phyloP scores from a whole-genome alignment of 106 monocot genomes.

The Vanilla planifolia region DNA sequence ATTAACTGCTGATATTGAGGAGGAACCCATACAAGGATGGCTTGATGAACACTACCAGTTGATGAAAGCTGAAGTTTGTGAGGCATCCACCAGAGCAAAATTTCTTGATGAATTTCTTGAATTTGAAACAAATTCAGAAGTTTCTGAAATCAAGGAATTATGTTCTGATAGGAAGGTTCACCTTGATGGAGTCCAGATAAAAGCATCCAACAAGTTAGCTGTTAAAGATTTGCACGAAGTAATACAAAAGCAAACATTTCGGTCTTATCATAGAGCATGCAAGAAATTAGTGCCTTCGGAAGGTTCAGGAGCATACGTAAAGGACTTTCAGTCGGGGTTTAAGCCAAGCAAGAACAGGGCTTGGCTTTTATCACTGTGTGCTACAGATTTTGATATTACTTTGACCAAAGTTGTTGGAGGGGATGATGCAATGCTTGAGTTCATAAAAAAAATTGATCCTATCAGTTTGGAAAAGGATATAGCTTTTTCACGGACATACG shows the following conservation, averaged over 20 bases:
- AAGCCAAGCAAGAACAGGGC: conserved; percentile 58
- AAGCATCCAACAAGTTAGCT: conserved; percentile 25
- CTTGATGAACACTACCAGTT: conserved; percentile 93
- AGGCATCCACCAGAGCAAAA: conserved; percentile 48
- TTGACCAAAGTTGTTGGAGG: conserved; percentile 73
- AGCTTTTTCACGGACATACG: conserved; percentile 86
- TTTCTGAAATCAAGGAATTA: conserved; percentile 21
- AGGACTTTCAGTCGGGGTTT: conserved; percentile 90
- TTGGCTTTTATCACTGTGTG: conserved; percentile 69
- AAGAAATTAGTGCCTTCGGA: conserved; percentile 51
- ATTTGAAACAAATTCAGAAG: conserved; percentile 16
- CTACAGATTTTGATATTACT: conserved; percentile 73
- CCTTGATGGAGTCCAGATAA: conserved; percentile 51
- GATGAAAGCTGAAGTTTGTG: conserved; percentile 79
- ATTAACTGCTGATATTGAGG: conserved; percentile 82
- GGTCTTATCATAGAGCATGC: conserved; percentile 76
- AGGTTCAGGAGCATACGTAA: conserved; percentile 79
- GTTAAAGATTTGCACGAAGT: conserved; percentile 57
- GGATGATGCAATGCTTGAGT: conserved; percentile 82
- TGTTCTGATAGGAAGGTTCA: conserved; percentile 36
- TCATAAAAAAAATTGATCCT: conserved; percentile 72
- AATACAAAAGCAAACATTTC: conserved; percentile 72
- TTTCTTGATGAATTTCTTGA: conserved; percentile 56
- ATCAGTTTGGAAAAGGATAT: conserved; percentile 58
- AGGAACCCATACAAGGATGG: conserved; percentile 98